Percentiles rank a stretch among this genome's conserved stretches.
These are phyloP conservation scores for Scedosporium dehoogii DNA, from an alignment of 2,329 filamentous ascomycete species.

Conservation along the genomic window DNA sequence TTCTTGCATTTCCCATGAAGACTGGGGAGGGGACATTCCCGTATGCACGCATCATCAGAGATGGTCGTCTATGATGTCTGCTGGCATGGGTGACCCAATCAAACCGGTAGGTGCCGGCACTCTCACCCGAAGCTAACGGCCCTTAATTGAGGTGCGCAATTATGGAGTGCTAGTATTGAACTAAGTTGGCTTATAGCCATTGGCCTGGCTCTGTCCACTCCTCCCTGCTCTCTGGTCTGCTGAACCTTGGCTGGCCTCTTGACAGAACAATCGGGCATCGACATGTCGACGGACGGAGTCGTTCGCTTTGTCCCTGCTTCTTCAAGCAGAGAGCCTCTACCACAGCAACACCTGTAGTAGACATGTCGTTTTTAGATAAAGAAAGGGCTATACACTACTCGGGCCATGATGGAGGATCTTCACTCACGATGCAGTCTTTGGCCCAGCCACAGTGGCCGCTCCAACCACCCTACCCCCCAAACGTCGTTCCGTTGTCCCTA, in stretches of 20 bases:
- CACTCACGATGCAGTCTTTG: neutral
- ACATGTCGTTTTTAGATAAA: neutral
- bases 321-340: neutral
- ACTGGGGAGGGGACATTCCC: neutral
- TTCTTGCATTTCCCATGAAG: neutral
- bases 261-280: slow-evolving; percentile 4
- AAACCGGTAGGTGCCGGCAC: neutral
- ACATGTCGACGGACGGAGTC: neutral
- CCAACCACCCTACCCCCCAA: neutral
- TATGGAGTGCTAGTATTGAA: neutral
- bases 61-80: neutral
- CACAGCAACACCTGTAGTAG: neutral
- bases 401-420: neutral
- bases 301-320: neutral
- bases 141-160: neutral
- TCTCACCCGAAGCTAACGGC: neutral
- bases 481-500: neutral
- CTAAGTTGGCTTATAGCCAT: neutral
- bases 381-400: neutral
- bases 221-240: neutral
- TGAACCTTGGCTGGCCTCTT: neutral
- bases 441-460: neutral
- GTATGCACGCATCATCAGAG: neutral
- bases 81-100: neutral
- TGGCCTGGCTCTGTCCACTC: neutral